Base-by-base conservation (phyloP, 2,329 filamentous ascomycete genomes). In the Blumeriella jaapii region DNA sequence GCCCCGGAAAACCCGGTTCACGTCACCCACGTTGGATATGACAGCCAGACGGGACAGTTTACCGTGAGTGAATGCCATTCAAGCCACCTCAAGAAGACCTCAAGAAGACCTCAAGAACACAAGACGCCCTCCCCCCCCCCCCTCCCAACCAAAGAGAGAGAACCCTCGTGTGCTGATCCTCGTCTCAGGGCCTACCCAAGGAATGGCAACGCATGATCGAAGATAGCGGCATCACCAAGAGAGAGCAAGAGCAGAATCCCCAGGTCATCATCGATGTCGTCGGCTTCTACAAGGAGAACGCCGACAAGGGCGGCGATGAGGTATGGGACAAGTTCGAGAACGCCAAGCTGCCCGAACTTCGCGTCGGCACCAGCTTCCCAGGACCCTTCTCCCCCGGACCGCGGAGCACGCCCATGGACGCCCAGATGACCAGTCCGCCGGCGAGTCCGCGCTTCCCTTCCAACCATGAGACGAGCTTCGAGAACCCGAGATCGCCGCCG, bases 141-240 rank as follows among this genome's bases (percentile, higher is more conserved):
- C n/a, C n/a, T n/a, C n/a, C n/a, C n/a, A n/a, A n/a, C n/a, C n/a
- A n/a, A n/a, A n/a, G n/a, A n/a, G n/a, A n/a, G 15, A 18, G 22
- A 32, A 8, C 7, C 14, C 55, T 44, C 58, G 16, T 58, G 48
- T 58, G 27, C 39, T 50, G 25, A 48, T 35, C 24, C 7, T 19
- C 46, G 9, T n/a, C n/a, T n/a, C 51, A 91, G 86, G 91, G 91
- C 45, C 70, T 98, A 17, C 91, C 91, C 12, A 93, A 91, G 60
- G 91, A 96, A 71, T 98, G 91, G 91, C 89, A 96, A 62, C 80
- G 85, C 42, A 74, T 95, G 56, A 76, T 98, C 55, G 84, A 89
- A 62, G 87, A 94, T 60, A 94, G 84, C 59, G 91, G 91, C 46
- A 95, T 98, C 53, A 83, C 87, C 17, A 86, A 94, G 62, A 87